phyloP scores from a whole-genome alignment of 768 basidiomycete genomes.

The Psilocybe cyanescens region DNA sequence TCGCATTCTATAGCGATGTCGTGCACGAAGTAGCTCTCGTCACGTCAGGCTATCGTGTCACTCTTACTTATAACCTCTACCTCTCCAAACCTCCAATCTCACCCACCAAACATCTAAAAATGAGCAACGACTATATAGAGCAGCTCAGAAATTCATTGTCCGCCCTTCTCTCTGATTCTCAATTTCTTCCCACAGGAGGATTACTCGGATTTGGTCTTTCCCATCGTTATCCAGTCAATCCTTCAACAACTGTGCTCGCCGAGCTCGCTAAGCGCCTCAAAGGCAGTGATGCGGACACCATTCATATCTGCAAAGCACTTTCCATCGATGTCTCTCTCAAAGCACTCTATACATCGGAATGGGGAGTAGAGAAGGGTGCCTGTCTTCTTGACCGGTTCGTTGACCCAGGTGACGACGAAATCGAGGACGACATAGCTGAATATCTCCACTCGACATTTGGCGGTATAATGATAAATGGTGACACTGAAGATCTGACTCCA shows the following conservation, averaged over 20 bases:
- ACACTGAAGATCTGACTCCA: neutral
- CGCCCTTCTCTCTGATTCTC: constrained; percentile 31
- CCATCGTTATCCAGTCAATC: constrained; percentile 37
- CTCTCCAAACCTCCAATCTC: constrained; percentile 10
- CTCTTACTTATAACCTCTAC: constrained; percentile 47
- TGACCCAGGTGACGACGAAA: neutral
- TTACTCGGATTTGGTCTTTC: constrained; percentile 42
- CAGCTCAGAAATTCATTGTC: constrained; percentile 11
- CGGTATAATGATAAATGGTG: neutral
- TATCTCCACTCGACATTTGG: neutral
- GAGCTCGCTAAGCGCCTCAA: constrained; percentile 24
- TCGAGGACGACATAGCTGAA: neutral
- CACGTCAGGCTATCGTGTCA: constrained; percentile 39
- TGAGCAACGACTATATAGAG: neutral
- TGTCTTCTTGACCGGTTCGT: neutral
- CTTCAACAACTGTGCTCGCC: neutral
- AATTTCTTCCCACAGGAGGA: constrained; percentile 43
- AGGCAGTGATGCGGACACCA: constrained; percentile 30
- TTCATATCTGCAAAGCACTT: constrained; percentile 21
- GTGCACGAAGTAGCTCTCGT: constrained; percentile 42
- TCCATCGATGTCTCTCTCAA: constrained; percentile 21
- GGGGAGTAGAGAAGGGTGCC: neutral
- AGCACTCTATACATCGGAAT: constrained; percentile 19
- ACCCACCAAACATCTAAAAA: neutral
- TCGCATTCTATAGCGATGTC: constrained; percentile 42